Conservation (phyloP, 257 asterid species). For the Mentha longifolia region DNA sequence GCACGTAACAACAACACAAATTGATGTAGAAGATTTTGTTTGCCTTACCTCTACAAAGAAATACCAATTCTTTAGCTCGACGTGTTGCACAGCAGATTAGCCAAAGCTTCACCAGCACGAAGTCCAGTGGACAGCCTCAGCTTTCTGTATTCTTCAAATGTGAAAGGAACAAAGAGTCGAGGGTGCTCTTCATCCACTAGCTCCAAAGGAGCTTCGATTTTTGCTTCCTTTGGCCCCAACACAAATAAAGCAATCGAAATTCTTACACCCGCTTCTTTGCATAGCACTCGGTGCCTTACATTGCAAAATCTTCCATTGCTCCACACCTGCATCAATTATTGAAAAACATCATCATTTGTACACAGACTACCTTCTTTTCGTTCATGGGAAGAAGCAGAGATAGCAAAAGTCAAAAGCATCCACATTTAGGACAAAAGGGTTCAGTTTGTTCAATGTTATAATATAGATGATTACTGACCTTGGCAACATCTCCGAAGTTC, state of each 20-base stretch:
- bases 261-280: constrained; percentile 31
- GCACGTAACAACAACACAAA: too few species aligned
- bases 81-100: not conserved
- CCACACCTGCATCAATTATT: constrained; percentile 38
- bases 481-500: constrained; percentile 41
- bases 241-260: constrained; percentile 37
- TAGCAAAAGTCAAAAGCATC: not conserved
- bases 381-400: not conserved
- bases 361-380: not conserved
- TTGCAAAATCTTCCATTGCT: constrained; percentile 49
- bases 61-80: not conserved
- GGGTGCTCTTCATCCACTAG: constrained; percentile 36
- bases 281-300: constrained; percentile 48
- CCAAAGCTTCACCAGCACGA: constrained; percentile 38
- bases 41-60: not conserved
- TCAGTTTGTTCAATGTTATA: too few species aligned
- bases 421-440: too few species aligned
- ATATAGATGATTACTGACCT: constrained; percentile 27
- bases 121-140: constrained; percentile 28
- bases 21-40: not conserved
- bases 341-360: not conserved
- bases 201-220: constrained; percentile 33
- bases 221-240: constrained; percentile 32
- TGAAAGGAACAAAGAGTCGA: constrained; percentile 33
- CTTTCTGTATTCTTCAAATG: constrained; percentile 42